These are phyloP conservation scores for Clavariopsis aquatica DNA, from an alignment of 495 filamentous ascomycete species.

Conservation along the genomic window DNA sequence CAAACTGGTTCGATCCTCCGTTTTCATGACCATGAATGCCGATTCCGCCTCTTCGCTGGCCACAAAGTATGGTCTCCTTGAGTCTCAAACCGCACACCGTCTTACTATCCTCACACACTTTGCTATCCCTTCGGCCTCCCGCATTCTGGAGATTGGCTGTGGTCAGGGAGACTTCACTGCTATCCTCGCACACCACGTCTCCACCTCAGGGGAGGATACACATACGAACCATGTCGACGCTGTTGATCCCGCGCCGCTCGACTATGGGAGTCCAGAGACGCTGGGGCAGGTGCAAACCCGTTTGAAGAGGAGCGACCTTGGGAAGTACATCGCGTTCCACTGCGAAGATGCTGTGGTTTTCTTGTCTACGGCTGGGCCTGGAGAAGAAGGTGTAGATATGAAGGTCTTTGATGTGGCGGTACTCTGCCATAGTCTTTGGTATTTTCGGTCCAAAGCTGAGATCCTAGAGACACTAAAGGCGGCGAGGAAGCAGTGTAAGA, in stretches of 20 bases:
- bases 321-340: neutral
- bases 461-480: neutral
- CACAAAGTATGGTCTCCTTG: neutral
- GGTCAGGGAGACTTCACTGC: constrained; percentile 29
- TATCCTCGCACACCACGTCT: constrained; percentile 1
- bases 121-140: neutral
- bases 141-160: constrained; percentile 23
- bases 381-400: neutral
- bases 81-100: constrained; percentile 7
- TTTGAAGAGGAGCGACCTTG: neutral
- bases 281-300: constrained; percentile 12
- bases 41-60: neutral
- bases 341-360: neutral
- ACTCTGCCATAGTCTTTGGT: constrained; percentile 23
- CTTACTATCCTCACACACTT: constrained; percentile 9
- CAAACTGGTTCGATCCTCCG: no score
- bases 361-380: neutral
- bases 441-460: neutral
- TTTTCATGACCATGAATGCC: neutral
- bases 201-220: neutral
- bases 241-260: constrained; percentile 21
- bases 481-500: neutral
- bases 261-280: constrained; percentile 20
- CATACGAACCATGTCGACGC: neutral
- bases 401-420: constrained; percentile 1